A percentile compares a stretch with the other conserved stretches of the same genome.
phyloP scores from a whole-genome alignment of 352 stramenopile species.

The Globisporangium sylvaticum region DNA sequence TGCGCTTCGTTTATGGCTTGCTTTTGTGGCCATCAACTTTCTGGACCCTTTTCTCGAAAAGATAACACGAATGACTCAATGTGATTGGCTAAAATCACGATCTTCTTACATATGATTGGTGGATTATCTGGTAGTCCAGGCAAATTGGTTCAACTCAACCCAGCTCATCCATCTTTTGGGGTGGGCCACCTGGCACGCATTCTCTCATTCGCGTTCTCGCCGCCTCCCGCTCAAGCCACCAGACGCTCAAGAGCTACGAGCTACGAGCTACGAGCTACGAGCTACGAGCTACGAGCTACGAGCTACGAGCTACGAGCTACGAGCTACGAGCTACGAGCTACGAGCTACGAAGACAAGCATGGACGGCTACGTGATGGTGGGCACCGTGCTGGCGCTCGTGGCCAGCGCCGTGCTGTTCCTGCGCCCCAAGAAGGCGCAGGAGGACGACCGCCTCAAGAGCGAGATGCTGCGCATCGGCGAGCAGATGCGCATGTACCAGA shows the following conservation, averaged over 20 bases:
- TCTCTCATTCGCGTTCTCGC: conserved; percentile 1
- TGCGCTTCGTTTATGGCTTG: neutral
- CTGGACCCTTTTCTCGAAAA: neutral
- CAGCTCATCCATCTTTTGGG: neutral
- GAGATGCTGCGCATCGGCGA: conserved; percentile 70
- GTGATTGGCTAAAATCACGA: neutral
- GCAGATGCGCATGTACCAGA: conserved; percentile 84
- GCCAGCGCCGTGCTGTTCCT: conserved; percentile 61
- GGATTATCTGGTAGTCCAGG: neutral
- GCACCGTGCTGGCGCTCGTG: conserved; percentile 63
- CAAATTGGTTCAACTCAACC: neutral
- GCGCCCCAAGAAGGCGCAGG: conserved; percentile 43
- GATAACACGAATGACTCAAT: no score
- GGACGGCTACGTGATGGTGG: conserved; percentile 67
- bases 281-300: no score
- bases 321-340: no score
- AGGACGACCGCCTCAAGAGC: conserved; percentile 63
- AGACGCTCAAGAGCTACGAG: neutral
- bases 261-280: no score
- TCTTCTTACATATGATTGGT: neutral
- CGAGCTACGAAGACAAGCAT: conserved; percentile 14
- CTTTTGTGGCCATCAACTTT: neutral
- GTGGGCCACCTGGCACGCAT: neutral
- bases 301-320: no score
- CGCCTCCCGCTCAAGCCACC: neutral